phyloP scores from a whole-genome alignment of 352 stramenopile species.

The Blastocystis sp. region DNA sequence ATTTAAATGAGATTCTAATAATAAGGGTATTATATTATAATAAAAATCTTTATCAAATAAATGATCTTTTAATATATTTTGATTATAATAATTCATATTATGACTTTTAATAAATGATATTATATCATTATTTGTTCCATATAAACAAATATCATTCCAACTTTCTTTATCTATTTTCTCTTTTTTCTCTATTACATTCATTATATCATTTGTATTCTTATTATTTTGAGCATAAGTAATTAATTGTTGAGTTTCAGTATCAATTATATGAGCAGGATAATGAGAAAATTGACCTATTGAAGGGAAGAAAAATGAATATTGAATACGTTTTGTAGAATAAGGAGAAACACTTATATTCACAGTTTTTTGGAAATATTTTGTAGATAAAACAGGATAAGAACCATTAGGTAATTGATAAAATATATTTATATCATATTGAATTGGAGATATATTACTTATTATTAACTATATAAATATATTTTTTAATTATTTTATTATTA shows the following conservation, averaged over 20 bases:
- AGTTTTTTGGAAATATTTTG: constrained; percentile 49
- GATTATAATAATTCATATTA: too few species aligned
- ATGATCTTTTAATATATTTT: too few species aligned
- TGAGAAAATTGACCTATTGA: constrained; percentile 45
- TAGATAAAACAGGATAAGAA: constrained; percentile 46
- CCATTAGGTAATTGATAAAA: constrained; percentile 54
- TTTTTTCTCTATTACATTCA: constrained; percentile 42
- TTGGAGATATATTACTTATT: constrained; percentile 48
- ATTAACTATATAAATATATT: too few species aligned
- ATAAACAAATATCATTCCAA: constrained; percentile 49
- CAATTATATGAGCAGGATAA: constrained; percentile 48
- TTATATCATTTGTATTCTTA: constrained; percentile 20
- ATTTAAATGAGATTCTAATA: too few species aligned
- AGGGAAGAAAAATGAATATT: constrained; percentile 52
- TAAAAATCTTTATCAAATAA: too few species aligned
- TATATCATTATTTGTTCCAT: constrained; percentile 47
- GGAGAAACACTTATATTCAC: constrained; percentile 42
- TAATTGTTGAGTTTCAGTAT: constrained; percentile 39
- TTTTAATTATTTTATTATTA: too few species aligned
- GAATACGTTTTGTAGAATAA: constrained; percentile 46
- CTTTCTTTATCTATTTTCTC: constrained; percentile 48
- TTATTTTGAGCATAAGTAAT: constrained; percentile 46
- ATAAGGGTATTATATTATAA: too few species aligned
- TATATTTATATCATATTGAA: constrained; percentile 44
- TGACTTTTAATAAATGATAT: constrained; percentile 42